These are phyloP conservation scores for Coemansia sp. DNA, from an alignment of 192 early-diverging fungal genomes.

Conservation along the genomic window DNA sequence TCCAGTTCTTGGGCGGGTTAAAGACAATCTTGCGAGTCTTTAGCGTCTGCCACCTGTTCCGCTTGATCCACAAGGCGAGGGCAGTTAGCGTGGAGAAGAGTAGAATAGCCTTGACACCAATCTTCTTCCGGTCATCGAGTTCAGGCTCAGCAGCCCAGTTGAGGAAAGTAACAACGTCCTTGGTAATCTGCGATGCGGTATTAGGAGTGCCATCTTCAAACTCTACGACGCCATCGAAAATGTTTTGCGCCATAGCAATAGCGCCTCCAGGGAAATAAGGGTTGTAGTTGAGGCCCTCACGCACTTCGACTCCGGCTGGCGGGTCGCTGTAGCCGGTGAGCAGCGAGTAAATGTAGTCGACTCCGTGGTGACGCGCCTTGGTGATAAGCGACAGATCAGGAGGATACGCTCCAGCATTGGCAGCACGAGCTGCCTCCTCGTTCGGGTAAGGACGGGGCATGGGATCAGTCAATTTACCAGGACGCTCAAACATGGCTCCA, in stretches of 20 bases:
- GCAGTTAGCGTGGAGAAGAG: constrained; percentile 69
- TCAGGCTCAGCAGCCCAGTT: constrained; percentile 97
- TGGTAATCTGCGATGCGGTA: constrained; percentile 93
- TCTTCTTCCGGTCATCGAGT: constrained; percentile 94
- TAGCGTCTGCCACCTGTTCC: constrained; percentile 87
- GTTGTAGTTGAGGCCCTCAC: constrained; percentile 98
- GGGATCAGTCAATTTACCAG: constrained; percentile 92
- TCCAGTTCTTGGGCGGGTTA: constrained; percentile 55
- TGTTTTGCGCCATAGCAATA: constrained; percentile 91
- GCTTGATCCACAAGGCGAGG: constrained; percentile 86
- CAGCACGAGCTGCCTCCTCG: constrained; percentile 94
- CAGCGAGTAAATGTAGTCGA: constrained; percentile 93
- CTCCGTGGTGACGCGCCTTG: constrained; percentile 93
- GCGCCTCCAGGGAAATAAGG: constrained; percentile 98
- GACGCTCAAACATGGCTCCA: constrained; percentile 90
- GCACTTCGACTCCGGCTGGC: constrained; percentile 88
- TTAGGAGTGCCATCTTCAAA: constrained; percentile 97
- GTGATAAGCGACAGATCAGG: constrained; percentile 94
- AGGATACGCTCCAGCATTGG: constrained; percentile 92
- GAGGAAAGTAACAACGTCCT: constrained; percentile 94
- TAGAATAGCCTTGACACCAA: constrained; percentile 85
- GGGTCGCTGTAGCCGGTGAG: constrained; percentile 94
- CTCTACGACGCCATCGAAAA: constrained; percentile 93
- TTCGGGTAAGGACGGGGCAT: constrained; percentile 92
- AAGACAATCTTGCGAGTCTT: constrained; percentile 95